Percentiles rank a stretch among this genome's conserved stretches.
phyloP scores from a whole-genome alignment of 139 green algal species.

The Chlamydomonas eustigma region DNA sequence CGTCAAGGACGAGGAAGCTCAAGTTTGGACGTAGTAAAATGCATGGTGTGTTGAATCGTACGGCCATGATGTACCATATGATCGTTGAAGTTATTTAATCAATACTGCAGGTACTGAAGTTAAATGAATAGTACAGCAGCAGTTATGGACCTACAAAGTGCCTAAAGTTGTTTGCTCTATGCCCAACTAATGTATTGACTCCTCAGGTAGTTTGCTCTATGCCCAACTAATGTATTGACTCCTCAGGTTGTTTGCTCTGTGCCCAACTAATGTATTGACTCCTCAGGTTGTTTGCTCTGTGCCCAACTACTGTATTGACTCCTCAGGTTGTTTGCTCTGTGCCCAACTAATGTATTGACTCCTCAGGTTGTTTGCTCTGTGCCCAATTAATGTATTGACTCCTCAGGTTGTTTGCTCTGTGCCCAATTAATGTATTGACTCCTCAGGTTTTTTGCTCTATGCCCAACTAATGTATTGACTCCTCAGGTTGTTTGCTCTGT shows the following conservation, averaged over 20 bases:
- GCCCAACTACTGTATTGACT: background rate
- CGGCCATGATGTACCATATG: background rate
- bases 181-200: background rate
- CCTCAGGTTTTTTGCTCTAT: background rate
- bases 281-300: too few relatives aligned
- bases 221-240: background rate
- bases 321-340: slow-evolving; percentile 31
- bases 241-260: background rate
- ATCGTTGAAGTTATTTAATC: background rate
- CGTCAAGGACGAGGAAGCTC: slow-evolving; percentile 30
- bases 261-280: too few relatives aligned
- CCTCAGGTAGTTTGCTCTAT: background rate
- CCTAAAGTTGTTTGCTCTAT: background rate
- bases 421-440: background rate
- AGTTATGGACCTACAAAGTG: too few relatives aligned
- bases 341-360: background rate
- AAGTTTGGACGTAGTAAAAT: slow-evolving; percentile 53
- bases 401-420: background rate
- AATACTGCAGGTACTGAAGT: background rate
- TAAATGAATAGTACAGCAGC: too few relatives aligned
- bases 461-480: background rate
- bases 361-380: background rate
- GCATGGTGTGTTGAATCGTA: slow-evolving; percentile 2
- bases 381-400: too few relatives aligned
- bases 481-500: background rate